Base-by-base conservation (phyloP, 306 rosid species). In the Cajanus cajan region DNA sequence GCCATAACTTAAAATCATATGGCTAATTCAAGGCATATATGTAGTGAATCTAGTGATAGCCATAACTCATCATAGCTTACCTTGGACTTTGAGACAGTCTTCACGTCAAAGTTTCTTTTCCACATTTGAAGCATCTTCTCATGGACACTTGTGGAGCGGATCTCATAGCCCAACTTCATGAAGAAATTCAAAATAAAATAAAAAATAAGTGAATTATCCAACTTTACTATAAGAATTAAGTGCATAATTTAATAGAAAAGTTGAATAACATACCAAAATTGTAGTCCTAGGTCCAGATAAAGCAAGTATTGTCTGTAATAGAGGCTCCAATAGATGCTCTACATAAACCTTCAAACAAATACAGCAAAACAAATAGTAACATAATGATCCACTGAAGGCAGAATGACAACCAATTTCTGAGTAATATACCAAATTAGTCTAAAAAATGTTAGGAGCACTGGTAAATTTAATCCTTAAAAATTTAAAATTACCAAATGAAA, bases 101-200 rank as follows among this genome's bases (percentile, higher is more conserved):
- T 95, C 77, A 95, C 86, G 14, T 92, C 90, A 12, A 95, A 95
- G 76, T 84, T 73, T 80, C 74, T 68, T 81, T 73, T 92, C 97
- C 98, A 95, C 98, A 92, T 90, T 73, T 90, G 80, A 74, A 95
- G 96, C 98, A 91, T 92, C 92, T 90, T 90, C 81, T 91, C 98
- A 16, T 95, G 98, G 84, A 95, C 94, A 63, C 48, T 77, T 7
- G 95, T 92, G 18, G 89, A 83, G 14, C 98, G 97, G 84, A 94
- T 92, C 88, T 92, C 98, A 80, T 87, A 91, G 8, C 98, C 98
- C 92, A 95, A 74, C 98, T 95, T 88, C 87, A 81, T 37, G 65
- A 50, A 71, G 24, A 57, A 58, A 39, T 54, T 50, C 4, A 63
- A 81, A 77, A 70, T 8, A 59, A 78, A 59, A 40, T 68, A 47